Base-by-base conservation (phyloP, 2,329 filamentous ascomycete genomes). In the Parastagonospora avenae region DNA sequence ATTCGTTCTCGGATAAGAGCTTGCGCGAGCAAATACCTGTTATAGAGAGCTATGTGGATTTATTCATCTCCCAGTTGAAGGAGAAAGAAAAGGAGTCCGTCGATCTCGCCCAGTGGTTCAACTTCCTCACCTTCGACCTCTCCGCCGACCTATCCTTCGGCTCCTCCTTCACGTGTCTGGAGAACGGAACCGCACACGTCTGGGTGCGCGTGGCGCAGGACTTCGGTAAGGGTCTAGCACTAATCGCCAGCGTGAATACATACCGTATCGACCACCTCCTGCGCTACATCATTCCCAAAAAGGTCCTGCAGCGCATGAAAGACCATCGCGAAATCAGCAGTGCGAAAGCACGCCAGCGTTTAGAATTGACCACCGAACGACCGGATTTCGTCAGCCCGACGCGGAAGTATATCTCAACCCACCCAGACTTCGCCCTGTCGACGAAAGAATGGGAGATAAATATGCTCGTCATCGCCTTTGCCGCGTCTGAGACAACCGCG, bases 101-200 rank as follows among this genome's bases (percentile, higher is more conserved):
- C 4, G 55, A 71, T 27, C 38, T 70, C 1, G 48, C 46, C 4
- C 37, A 58, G 1, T 55, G 63, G 50, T 41, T 66, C 8, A 58
- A 59, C 16, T 61, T 47, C 14, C 33, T 64, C 8, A 66, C 56
- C 4, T 69, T 68, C 30, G 67, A 70, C 14, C 57, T 70, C 1
- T 55, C 62, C 45, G 77, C 77, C 15, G 78, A 80, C 56, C 72
- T 84, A 15, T 78, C 81, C 0, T 84, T 84, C 53, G 81, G 80
- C 0, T 76, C 79, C 12, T 76, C 79, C 1, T 79, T 78, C 40
- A 62, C 66, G 12, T 76, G 73, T 38, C 56, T 80, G 2, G 56
- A 67, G 24, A 63, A 65, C 4, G 64, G 61, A 2, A 61, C 70
- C 10, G 70, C 70, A 16, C 72, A 78, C 52, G 66, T 68, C 5